Base-by-base conservation (phyloP, 148 eudicot species). In the Vaccinium myrtillus region DNA sequence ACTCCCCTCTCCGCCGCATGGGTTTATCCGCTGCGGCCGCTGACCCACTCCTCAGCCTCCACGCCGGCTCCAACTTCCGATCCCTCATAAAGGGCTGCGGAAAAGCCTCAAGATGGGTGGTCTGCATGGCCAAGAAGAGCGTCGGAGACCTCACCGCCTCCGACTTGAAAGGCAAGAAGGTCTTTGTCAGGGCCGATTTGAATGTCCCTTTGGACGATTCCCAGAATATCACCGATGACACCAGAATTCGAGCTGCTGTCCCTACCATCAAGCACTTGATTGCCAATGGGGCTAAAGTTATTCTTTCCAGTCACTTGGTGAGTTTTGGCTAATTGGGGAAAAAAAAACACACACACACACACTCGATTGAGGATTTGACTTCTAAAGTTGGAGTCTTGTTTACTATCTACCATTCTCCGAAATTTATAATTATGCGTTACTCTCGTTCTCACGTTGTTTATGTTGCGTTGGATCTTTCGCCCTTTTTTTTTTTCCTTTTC, bases 111-210 rank as follows among this genome's bases (percentile, higher is more conserved):
- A 89, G 94, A 58, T 92, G 92, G 19, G 93, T 93, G 9, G 92
- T 85, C 27, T 65, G 91, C 15, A 95, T 94, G 96, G 93, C 91
- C 16, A 96, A 96, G 92, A 96, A 89, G 95, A 94, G 98, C 79
- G 97, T 96, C 1, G 94, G 99, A 15, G 90, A 91, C 32, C 87
- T 96, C 58, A 88, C 88, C 9, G 89, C 86, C 30, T 87, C 84
- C 77, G 98, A 96, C 27, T 88, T 96, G 86, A 96, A 92, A 90
- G 98, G 99, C 1, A 94, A 96, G 87, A 93, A 78, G 87, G 97
- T 94, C 3, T 91, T 96, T 75, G 97, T 94, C 0, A 90, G 99
- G 70, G 98, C 91, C 58, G 98, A 96, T 84, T 90, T 96, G 85
- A 94, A 96, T 84, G 98, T 96, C 8, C 99, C 98, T 2, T 88